phyloP scores from a whole-genome alignment of 1,284 basidiomycete species.

The Ustilago xerochloae region DNA sequence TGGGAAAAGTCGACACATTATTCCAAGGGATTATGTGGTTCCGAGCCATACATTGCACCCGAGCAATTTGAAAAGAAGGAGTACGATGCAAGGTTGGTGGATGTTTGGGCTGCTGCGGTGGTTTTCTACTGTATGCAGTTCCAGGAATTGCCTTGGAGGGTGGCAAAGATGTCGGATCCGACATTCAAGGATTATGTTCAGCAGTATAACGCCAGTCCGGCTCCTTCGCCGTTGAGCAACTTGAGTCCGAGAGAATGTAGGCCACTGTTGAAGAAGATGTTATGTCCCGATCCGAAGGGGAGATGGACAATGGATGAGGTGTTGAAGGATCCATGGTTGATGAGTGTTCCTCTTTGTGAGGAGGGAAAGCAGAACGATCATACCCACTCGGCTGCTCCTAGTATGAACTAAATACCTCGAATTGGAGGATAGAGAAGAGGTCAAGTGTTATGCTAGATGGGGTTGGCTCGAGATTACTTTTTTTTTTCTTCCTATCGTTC shows the following conservation, averaged over 20 bases:
- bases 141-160: conserved; percentile 79
- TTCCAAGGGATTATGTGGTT: conserved; percentile 95
- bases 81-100: conserved; percentile 95
- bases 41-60: conserved; percentile 97
- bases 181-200: conserved; percentile 84
- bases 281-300: conserved; percentile 89
- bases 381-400: conserved; percentile 34
- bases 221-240: conserved; percentile 77
- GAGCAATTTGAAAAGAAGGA: conserved; percentile 97
- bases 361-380: conserved; percentile 46
- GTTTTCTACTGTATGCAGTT: conserved; percentile 92
- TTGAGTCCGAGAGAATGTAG: conserved; percentile 87
- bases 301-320: conserved; percentile 85
- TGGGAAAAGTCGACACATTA: conserved; percentile 98
- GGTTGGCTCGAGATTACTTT: not conserved
- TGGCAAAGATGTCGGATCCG: conserved; percentile 84
- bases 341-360: conserved; percentile 35
- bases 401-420: not conserved
- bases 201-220: conserved; percentile 72
- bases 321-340: conserved; percentile 83
- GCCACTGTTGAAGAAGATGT: conserved; percentile 88
- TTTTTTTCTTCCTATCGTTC: not conserved
- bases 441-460: no score
- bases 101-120: conserved; percentile 96
- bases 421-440: no score